Evolutionary conservation across 2,329 filamentous ascomycete species (phyloP).

Genomic region (Gremmenia infestans): DNA sequence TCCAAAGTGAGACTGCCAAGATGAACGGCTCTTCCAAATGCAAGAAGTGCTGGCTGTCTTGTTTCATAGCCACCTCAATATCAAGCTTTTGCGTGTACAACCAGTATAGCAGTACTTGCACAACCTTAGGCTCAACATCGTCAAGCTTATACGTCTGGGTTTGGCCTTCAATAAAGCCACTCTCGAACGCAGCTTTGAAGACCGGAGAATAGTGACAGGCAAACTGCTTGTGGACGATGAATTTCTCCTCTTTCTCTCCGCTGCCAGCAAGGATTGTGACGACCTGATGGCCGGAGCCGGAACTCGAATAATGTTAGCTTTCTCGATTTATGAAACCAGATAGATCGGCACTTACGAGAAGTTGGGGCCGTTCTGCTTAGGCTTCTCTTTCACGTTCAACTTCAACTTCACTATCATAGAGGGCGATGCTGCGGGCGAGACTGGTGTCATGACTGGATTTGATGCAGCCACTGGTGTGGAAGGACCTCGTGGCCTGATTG

Average conservation of each 20-base stretch:
- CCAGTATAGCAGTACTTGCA: slow-evolving; percentile 3
- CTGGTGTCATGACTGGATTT: too few species aligned
- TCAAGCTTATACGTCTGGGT: slow-evolving; percentile 6
- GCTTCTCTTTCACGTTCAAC: neutral
- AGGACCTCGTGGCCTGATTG: too few species aligned
- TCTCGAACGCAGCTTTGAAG: slow-evolving; percentile 6
- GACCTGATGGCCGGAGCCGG: neutral
- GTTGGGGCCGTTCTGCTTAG: neutral
- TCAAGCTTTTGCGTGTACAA: slow-evolving; percentile 4
- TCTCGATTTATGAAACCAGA: too few species aligned
- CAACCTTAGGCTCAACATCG: neutral
- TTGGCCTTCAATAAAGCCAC: slow-evolving; percentile 1
- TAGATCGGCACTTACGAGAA: neutral
- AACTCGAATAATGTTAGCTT: too few species aligned
- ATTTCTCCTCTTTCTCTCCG: neutral
- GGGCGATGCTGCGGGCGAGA: neutral
- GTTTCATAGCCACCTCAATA: neutral
- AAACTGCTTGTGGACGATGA: slow-evolving; percentile 8
- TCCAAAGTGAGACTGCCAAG: neutral
- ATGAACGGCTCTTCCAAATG: neutral
- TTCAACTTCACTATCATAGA: neutral
- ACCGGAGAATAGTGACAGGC: slow-evolving; percentile 9
- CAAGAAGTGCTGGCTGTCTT: neutral
- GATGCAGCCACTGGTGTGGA: too few species aligned
- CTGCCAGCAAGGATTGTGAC: neutral